Conservation (phyloP, 2,329 filamentous ascomycete species). For the Apiospora hydei region DNA sequence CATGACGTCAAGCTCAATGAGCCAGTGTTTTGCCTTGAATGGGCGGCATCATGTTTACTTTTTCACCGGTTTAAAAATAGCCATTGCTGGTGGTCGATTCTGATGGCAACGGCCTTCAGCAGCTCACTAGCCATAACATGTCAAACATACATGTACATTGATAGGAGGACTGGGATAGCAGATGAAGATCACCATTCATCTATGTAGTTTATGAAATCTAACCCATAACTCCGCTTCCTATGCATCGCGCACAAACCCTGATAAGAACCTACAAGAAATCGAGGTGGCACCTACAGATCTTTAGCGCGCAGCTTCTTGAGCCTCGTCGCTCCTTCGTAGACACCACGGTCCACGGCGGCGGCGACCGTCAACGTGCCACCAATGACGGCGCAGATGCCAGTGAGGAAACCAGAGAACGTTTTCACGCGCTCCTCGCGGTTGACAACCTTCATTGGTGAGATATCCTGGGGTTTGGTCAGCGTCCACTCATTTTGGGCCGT, state of each 20-base stretch:
- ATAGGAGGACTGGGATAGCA: neutral
- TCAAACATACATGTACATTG: neutral
- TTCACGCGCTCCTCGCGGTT: slow-evolving; percentile 92
- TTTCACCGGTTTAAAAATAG: neutral
- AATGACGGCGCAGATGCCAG: slow-evolving; percentile 92
- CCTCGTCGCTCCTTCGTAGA: slow-evolving; percentile 87
- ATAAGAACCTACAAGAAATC: slow-evolving; percentile 33
- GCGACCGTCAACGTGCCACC: slow-evolving; percentile 96
- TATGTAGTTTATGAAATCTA: slow-evolving; percentile 29
- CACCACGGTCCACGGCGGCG: slow-evolving; percentile 86
- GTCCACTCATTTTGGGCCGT: neutral
- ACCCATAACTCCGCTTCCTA: slow-evolving; percentile 37
- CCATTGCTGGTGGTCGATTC: neutral
- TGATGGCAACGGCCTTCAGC: neutral
- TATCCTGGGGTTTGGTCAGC: slow-evolving; percentile 67
- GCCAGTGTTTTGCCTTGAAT: slow-evolving; percentile 8
- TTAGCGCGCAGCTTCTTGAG: slow-evolving; percentile 85
- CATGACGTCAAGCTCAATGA: slow-evolving; percentile 16
- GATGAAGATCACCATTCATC: slow-evolving; percentile 27
- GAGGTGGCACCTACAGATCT: slow-evolving; percentile 52
- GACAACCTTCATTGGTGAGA: slow-evolving; percentile 99
- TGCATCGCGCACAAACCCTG: slow-evolving; percentile 30
- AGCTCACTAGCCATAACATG: neutral
- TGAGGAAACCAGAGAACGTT: slow-evolving; percentile 89
- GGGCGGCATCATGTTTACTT: neutral